Percentiles rank a stretch among this genome's conserved stretches.
Evolutionary conservation across 2,329 filamentous ascomycete species (phyloP).

Genomic region (Fusarium siculi): DNA sequence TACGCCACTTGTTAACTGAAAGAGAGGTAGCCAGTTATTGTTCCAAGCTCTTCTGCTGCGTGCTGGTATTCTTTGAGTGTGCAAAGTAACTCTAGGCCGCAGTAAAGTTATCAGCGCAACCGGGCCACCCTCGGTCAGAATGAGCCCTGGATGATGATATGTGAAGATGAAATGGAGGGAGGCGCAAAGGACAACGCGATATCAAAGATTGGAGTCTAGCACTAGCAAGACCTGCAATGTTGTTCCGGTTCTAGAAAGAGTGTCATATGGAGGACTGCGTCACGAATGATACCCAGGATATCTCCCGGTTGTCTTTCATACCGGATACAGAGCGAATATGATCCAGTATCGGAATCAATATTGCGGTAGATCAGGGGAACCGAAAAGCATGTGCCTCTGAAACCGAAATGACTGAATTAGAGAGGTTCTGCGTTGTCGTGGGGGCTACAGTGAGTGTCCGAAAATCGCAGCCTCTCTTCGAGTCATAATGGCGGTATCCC

Average conservation of each 20-base stretch:
- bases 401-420: constrained; percentile 24
- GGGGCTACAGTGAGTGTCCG: constrained; percentile 35
- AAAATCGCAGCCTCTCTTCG: constrained; percentile 26
- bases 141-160: constrained; percentile 30
- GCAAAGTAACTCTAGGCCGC: constrained; percentile 14
- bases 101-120: constrained; percentile 16
- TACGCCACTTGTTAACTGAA: constrained; percentile 26
- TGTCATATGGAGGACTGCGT: constrained; percentile 25
- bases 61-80: constrained; percentile 15
- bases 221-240: constrained; percentile 4
- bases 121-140: constrained; percentile 19
- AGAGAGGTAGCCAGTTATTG: neutral
- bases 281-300: constrained; percentile 20
- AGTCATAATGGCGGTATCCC: constrained; percentile 45
- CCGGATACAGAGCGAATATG: constrained; percentile 6
- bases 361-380: constrained; percentile 12
- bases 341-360: constrained; percentile 20
- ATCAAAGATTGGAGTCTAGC: constrained; percentile 24
- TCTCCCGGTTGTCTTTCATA: constrained; percentile 20
- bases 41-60: constrained; percentile 15
- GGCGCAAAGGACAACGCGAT: constrained; percentile 21
- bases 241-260: constrained; percentile 17
- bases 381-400: constrained; percentile 25
- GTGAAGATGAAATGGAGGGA: constrained; percentile 21
- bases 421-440: constrained; percentile 32